Evolutionary conservation across 805 yeast genomes (phyloP), one percentile per base, ranked within the genome.

Genomic region (Diddensiella transvaalensis): DNA sequence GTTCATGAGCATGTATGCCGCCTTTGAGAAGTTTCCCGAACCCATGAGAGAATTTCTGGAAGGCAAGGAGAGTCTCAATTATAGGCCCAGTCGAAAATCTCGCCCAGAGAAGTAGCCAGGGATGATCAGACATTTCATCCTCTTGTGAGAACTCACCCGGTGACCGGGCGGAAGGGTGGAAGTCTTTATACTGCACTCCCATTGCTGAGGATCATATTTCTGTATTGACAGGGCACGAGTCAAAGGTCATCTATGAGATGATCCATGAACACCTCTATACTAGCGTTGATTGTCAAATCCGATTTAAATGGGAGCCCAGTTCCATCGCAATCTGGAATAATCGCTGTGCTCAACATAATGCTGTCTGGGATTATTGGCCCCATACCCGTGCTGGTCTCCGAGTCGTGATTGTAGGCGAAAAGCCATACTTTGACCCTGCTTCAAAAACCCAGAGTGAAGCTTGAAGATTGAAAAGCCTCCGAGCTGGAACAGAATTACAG

Each of bases 311-410:
- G 84, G 87, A 82, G 59, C 82, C 82, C 23, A 76, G 76, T 29
- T 72, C 89, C 0, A 85, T 84, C 41, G 85, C 80, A 24, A 68
- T 82, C 23, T 85, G 90, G 89, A 90, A 85, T 60, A 84, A 85
- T 71, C 76, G 91, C 64, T 71, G 85, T 58, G 75, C 80, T n/a
- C 65, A 77, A 29, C 91, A 85, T 62, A 73, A 86, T 17, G 87
- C 88, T 10, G 15, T 35, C 21, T 35, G 38, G 38, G 15, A 35
- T 15, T n/a, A n/a, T 18, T 35, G 38, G 38, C 38, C 38, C 15
- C 38, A 35, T 17, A 35, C 38, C 11, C 42, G 42, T 6, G 6
- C 15, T 38, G 42, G 42, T 22, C 42, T 22, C 5, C 42, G 42
- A 13, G 42, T 38, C 15, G 42, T 38, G 18, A 24, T 38, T 19